Evolutionary conservation across 2,329 filamentous ascomycete species (phyloP), one percentile per base, ranked within the genome.

Genomic region (Gliomastix tumulicola): DNA sequence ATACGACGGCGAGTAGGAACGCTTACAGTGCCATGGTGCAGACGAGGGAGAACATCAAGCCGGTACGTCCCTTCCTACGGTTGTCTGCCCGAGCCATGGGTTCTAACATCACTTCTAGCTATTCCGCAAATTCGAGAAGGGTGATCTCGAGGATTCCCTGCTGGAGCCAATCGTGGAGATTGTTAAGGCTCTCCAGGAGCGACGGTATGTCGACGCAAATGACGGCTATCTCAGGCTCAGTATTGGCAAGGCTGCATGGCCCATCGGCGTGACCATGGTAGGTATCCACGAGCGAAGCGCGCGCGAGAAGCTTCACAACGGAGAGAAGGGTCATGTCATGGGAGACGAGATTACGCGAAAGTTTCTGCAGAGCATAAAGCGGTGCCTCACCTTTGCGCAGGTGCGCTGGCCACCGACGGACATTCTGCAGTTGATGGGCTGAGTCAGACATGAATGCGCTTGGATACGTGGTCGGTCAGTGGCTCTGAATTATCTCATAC

Each of bases 201-300:
- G 88, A 41, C 79, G 87, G 44, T 98, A 98, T 55, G 90, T 98
- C 32, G 86, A 96, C 62, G 92, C 92, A 22, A 97, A 97, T 56
- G 87, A 98, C 57, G 89, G 88, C 1, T 98, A 98, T 59, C 68
- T 98, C 42, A 75, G 87, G 36, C 69, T 98, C 37, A 94, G 87
- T 57, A 98, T 98, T 53, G 88, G 88, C 45, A 95, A 95, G 66
- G 89, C 88, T 48, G 92, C 92, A 13, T 98, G 92, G 92, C 92
- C 92, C 18, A 98, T 98, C 53, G 92, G 92, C 63, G 92, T 98
- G 27, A 98, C 92, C 59, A 98, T 97, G 92, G 92, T 98, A 53
- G 92, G 92, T 70, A 98, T 98, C 50, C 92, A 98, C 75, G 92
- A 97, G 69, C 80, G 92, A 54, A 92, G 84, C 47, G 90, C 92